phyloP scores from a whole-genome alignment of 1,284 basidiomycete genomes.

The Sporisorium scitamineum region DNA sequence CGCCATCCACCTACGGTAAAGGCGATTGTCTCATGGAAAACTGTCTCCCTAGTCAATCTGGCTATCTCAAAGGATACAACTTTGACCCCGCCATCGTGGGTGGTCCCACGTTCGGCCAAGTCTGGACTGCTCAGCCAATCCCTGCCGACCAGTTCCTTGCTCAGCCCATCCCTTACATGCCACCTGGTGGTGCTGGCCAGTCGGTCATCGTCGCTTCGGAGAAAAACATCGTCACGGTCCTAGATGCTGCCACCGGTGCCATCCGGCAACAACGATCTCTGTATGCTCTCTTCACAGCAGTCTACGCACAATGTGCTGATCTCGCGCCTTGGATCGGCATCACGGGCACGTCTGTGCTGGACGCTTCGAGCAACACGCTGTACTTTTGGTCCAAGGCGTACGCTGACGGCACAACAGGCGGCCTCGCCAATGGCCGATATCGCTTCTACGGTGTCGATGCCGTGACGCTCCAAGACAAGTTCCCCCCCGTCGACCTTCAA shows the following conservation, averaged over 20 bases:
- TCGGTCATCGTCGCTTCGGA: constrained; percentile 21
- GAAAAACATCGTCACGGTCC: constrained; percentile 15
- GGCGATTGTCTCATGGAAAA: constrained; percentile 23
- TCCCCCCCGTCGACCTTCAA: constrained; percentile 21
- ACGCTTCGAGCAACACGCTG: constrained; percentile 14
- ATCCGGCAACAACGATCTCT: not conserved
- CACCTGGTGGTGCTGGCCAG: constrained; percentile 10
- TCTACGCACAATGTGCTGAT: constrained; percentile 18
- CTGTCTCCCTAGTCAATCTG: constrained; percentile 13
- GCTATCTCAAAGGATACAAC: constrained; percentile 32
- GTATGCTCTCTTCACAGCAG: not conserved
- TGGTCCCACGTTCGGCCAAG: constrained; percentile 15
- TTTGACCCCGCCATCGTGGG: constrained; percentile 32
- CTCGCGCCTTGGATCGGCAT: constrained; percentile 17
- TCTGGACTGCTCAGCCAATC: constrained; percentile 2
- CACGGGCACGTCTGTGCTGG: constrained; percentile 29
- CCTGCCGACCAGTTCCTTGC: constrained; percentile 7
- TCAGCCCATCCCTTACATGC: constrained; percentile 27
- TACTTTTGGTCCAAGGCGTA: constrained; percentile 32
- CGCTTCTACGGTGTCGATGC: constrained; percentile 32
- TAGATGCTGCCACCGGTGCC: constrained; percentile 19
- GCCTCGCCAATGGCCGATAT: constrained; percentile 20
- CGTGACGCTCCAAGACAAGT: constrained; percentile 17
- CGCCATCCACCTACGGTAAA: constrained; percentile 9
- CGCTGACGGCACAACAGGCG: constrained; percentile 8